Evolutionary conservation across 1,139 yeast genomes (phyloP), one percentile per base, ranked within the genome.

Genomic region (Yarrowia galli): DNA sequence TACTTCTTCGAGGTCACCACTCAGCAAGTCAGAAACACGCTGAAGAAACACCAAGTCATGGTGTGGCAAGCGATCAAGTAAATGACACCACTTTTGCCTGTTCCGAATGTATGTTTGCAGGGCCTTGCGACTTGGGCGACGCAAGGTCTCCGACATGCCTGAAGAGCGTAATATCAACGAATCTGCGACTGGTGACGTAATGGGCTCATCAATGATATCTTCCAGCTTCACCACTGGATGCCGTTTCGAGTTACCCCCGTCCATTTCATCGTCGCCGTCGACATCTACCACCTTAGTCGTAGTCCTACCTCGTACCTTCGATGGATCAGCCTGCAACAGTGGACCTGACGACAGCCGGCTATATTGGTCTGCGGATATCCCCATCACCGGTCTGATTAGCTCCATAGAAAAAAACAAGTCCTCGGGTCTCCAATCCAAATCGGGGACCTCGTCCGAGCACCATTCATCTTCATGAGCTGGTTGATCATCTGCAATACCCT

Each of bases 1-100:
- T 1, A 22, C 61, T 8, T 40, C 46, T 6, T 54, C 46, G 7
- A 40, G 13, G 46, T 54, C 46, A 7, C 61, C 61, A 25, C 61
- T 54, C 15, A 40, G 36, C 18, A 53, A 15, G 10, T 53, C 60
- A 12, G 16, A 5, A 3, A 53, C 60, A 15, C 45, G 32, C 13
- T 16, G 18, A 5, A 53, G 20, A 20, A 12, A 51, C 42, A 4
- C 25, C 42, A 15, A 9, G 8, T 51, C 58, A 18, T 35, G 28
- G n/a, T 22, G 13, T 3, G 58, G 58, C 20, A 51, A 32, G 5
- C 28, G 20, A 2, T 22, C 28, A 12, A 20, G 18, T 3, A 51
- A 18, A 1, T 8, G 3, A 2, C 7, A 9, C 58, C 58, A 51
- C 9, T 20, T 51, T 9, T 35, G 28, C 3, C 43, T 8, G 25